Evolutionary conservation across 352 stramenopile genomes (phyloP).

Genomic region (Phytophthora melonis): DNA sequence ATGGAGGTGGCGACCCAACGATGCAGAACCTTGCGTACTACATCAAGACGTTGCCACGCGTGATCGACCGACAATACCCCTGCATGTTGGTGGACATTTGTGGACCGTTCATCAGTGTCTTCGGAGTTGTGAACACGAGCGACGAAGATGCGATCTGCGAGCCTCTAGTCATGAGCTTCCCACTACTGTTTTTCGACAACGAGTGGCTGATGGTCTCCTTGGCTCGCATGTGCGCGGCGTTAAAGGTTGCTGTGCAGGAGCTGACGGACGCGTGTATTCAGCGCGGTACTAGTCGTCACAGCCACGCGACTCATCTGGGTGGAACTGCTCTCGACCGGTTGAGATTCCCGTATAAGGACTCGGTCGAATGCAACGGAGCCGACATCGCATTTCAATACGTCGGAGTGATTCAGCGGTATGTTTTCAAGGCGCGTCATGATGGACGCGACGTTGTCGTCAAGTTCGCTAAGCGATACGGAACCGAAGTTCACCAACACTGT

Average conservation of each 20-base stretch:
- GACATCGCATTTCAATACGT: conserved; percentile 28
- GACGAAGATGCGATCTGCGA: conserved; percentile 36
- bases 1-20: too few relatives aligned
- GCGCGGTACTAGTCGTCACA: conserved; percentile 17
- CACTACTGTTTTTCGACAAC: conserved; percentile 37
- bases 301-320: neutral
- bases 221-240: conserved; percentile 26
- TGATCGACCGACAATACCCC: neutral
- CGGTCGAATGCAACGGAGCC: conserved; percentile 15
- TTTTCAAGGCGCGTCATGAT: conserved; percentile 30
- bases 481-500: conserved; percentile 34
- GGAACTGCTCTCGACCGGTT: conserved; percentile 22
- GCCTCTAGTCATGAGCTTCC: conserved; percentile 34
- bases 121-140: conserved; percentile 1
- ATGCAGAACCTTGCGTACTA: too few relatives aligned
- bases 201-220: conserved; percentile 30
- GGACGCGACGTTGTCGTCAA: conserved; percentile 34
- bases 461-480: conserved; percentile 31
- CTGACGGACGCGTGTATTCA: conserved; percentile 22
- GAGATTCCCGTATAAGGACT: conserved; percentile 41
- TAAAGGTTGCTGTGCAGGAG: conserved; percentile 30
- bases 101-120: too few relatives aligned
- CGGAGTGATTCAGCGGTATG: conserved; percentile 22
- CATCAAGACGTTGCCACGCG: too few relatives aligned
- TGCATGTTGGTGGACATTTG: too few relatives aligned